These are phyloP conservation scores for Penicillium oxalicum DNA, from an alignment of 2,329 filamentous ascomycete species.

Conservation along the genomic window DNA sequence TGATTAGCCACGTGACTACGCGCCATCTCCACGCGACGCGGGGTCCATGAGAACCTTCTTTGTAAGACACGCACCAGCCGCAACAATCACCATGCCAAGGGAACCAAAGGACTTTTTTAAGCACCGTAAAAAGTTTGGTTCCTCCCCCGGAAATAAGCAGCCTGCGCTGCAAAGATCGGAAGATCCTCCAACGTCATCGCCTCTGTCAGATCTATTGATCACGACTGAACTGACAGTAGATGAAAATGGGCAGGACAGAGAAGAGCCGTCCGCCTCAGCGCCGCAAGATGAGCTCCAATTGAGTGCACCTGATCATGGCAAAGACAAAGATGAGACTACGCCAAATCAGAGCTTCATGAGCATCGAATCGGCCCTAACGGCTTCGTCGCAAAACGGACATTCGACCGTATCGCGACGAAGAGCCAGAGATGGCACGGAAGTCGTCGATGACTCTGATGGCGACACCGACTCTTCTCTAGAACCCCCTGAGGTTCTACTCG, in stretches of 20 bases:
- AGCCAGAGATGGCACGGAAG: conserved; percentile 50
- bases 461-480: conserved; percentile 54
- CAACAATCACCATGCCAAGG: conserved; percentile 19
- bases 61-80: neutral
- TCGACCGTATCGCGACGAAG: conserved; percentile 44
- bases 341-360: conserved; percentile 18
- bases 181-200: conserved; percentile 7
- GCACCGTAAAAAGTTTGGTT: conserved; percentile 23
- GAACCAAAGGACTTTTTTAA: conserved; percentile 46
- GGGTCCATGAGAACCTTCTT: neutral
- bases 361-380: conserved; percentile 7
- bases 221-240: conserved; percentile 20
- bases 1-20: conserved; percentile 15
- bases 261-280: neutral
- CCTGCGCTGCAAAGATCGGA: neutral
- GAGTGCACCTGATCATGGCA: neutral
- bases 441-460: conserved; percentile 64
- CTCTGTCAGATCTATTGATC: conserved; percentile 20
- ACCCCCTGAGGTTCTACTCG: conserved; percentile 38
- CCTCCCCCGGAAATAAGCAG: neutral
- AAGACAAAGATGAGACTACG: conserved; percentile 4
- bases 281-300: neutral
- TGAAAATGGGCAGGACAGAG: neutral
- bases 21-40: conserved; percentile 12
- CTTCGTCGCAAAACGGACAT: conserved; percentile 18